These are phyloP conservation scores for Nepenthes gracilis DNA, from an alignment of 148 eudicot species.

Conservation along the genomic window DNA sequence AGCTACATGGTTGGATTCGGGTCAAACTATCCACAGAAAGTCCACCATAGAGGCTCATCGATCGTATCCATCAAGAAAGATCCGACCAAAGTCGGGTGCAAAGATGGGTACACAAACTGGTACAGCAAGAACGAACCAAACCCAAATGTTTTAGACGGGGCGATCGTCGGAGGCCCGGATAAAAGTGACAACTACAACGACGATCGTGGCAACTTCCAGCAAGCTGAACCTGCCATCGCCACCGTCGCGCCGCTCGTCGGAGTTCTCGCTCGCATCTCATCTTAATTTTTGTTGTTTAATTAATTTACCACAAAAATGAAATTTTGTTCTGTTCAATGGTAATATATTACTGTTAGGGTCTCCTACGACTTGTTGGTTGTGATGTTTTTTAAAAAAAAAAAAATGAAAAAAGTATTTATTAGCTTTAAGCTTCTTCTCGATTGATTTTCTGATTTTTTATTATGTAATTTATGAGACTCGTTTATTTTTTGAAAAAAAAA, in stretches of 20 bases:
- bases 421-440: too few species aligned
- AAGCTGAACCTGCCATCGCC: constrained; percentile 32
- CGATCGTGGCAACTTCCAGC: constrained; percentile 18
- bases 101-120: constrained; percentile 26
- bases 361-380: too few species aligned
- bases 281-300: too few species aligned
- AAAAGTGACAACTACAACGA: constrained; percentile 26
- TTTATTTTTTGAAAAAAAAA: too few species aligned
- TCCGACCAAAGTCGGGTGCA: constrained; percentile 21
- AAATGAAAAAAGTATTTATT: too few species aligned
- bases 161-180: constrained; percentile 54
- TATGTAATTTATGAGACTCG: too few species aligned
- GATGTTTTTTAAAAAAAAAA: too few species aligned
- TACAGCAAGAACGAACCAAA: constrained; percentile 15
- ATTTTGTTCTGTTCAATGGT: too few species aligned
- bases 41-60: constrained; percentile 57
- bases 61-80: constrained; percentile 25
- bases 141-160: constrained; percentile 42
- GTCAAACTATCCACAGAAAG: constrained; percentile 23
- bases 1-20: constrained; percentile 56
- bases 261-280: constrained; percentile 14
- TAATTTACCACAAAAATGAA: too few species aligned
- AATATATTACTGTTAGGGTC: too few species aligned
- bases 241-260: constrained; percentile 42
- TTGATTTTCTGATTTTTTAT: too few species aligned